These are phyloP conservation scores for Sarocladiaceae sp. DNA, from an alignment of 2,329 filamentous ascomycete species.

Conservation along the genomic window DNA sequence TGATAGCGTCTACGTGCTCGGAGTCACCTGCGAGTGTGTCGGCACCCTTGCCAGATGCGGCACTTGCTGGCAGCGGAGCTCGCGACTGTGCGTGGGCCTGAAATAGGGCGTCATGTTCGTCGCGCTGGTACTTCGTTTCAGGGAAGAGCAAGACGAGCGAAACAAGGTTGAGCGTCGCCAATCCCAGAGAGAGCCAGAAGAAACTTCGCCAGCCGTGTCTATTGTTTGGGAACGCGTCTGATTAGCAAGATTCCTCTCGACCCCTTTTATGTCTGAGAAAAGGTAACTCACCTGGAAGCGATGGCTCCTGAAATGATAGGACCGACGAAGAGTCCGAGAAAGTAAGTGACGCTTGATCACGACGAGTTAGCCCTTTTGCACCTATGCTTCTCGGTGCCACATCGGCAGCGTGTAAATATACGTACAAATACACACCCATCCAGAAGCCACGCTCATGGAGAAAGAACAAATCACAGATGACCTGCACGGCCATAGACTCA, in stretches of 20 bases:
- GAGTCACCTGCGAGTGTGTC: not conserved
- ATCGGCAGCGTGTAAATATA: not conserved
- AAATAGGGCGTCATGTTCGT: no score
- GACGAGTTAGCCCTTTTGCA: no score
- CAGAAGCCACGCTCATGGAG: not conserved
- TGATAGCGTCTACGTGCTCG: slow-evolving; percentile 44
- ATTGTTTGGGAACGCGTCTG: no score
- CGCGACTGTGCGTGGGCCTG: no score
- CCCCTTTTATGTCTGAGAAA: no score
- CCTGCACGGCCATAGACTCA: no score
- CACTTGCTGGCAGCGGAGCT: no score
- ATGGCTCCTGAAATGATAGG: not conserved
- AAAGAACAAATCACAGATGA: slow-evolving; percentile 1
- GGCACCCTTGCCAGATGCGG: not conserved
- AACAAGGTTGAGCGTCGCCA: no score
- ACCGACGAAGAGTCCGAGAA: not conserved
- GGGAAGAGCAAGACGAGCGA: not conserved
- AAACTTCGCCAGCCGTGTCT: not conserved
- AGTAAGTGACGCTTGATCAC: no score
- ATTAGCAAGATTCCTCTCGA: no score
- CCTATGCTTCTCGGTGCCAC: no score
- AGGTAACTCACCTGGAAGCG: no score
- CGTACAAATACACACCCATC: not conserved
- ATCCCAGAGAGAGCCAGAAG: slow-evolving; percentile 5
- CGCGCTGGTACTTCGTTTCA: not conserved